Conservation (phyloP, 1,284 basidiomycete species). For the Ceraceosorus guamensis region DNA sequence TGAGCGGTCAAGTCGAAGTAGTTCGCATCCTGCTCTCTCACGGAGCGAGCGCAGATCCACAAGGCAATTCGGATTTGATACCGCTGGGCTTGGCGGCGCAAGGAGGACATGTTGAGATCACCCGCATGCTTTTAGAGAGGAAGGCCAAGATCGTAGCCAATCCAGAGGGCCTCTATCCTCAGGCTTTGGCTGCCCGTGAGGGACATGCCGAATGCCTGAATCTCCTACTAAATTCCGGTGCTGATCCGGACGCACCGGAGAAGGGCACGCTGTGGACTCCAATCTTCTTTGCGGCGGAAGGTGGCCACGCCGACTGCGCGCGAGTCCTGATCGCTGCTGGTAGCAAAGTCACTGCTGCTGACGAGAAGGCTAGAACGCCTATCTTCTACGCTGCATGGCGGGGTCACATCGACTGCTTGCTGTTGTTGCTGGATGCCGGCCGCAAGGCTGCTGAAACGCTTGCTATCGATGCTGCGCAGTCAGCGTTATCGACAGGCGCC, state of each 20-base stretch:
- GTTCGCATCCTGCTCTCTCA: conserved; percentile 49
- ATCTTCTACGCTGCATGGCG: conserved; percentile 97
- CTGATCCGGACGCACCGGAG: conserved; percentile 62
- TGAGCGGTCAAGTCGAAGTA: conserved; percentile 74
- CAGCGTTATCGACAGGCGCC: neutral
- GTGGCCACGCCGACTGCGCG: conserved; percentile 73
- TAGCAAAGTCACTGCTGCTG: conserved; percentile 64
- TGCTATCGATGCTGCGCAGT: neutral
- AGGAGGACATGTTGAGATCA: conserved; percentile 78
- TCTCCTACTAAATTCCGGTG: conserved; percentile 59
- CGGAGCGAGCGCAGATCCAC: conserved; percentile 32
- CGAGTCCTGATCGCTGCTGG: conserved; percentile 70
- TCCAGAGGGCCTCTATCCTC: conserved; percentile 88
- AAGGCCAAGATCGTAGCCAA: conserved; percentile 76
- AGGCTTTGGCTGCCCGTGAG: conserved; percentile 94
- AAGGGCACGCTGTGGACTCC: conserved; percentile 97
- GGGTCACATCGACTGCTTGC: conserved; percentile 65
- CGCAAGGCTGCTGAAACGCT: conserved; percentile 9
- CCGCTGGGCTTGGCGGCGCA: conserved; percentile 87
- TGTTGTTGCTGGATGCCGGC: conserved; percentile 50
- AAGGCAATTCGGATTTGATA: conserved; percentile 59
- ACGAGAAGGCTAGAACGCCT: conserved; percentile 79
- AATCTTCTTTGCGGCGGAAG: conserved; percentile 86
- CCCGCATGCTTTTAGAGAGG: conserved; percentile 66
- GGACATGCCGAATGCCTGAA: conserved; percentile 78